Percentiles rank a stretch among this genome's conserved stretches.
Evolutionary conservation across 768 basidiomycete genomes (phyloP).

Genomic region (Leccinum fibrillosum): DNA sequence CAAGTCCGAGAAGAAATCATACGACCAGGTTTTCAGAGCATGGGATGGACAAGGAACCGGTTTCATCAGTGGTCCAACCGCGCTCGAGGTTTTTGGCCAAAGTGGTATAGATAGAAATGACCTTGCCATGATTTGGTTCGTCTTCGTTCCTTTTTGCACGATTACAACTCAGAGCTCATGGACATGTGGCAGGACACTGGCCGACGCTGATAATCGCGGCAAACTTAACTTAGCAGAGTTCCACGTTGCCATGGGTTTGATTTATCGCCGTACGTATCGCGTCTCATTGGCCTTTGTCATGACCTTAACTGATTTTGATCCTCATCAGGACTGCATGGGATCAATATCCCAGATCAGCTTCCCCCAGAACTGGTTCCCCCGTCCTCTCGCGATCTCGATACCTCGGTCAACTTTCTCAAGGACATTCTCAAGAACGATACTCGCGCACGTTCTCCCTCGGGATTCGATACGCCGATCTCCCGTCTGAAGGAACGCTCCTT

Average conservation of each 20-base stretch:
- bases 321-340: conserved; percentile 80
- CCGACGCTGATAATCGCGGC: conserved; percentile 90
- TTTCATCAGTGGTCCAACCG: conserved; percentile 82
- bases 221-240: conserved; percentile 96
- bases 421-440: conserved; percentile 85
- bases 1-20: conserved; percentile 92
- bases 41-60: conserved; percentile 84
- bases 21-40: conserved; percentile 94
- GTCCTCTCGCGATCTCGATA: conserved; percentile 84
- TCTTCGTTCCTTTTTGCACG: conserved; percentile 6
- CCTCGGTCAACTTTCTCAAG: conserved; percentile 86
- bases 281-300: neutral
- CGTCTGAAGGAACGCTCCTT: conserved; percentile 72
- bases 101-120: conserved; percentile 89
- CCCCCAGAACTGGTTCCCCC: conserved; percentile 90
- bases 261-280: conserved; percentile 80
- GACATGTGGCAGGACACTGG: conserved; percentile 64
- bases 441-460: conserved; percentile 63
- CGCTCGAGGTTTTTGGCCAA: conserved; percentile 90
- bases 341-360: conserved; percentile 80
- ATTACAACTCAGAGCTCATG: neutral
- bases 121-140: conserved; percentile 89
- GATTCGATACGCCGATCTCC: conserved; percentile 52
- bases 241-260: conserved; percentile 97
- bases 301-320: neutral